These are phyloP conservation scores for Acarospora socialis DNA, from an alignment of 2,329 filamentous ascomycete species.

Conservation along the genomic window DNA sequence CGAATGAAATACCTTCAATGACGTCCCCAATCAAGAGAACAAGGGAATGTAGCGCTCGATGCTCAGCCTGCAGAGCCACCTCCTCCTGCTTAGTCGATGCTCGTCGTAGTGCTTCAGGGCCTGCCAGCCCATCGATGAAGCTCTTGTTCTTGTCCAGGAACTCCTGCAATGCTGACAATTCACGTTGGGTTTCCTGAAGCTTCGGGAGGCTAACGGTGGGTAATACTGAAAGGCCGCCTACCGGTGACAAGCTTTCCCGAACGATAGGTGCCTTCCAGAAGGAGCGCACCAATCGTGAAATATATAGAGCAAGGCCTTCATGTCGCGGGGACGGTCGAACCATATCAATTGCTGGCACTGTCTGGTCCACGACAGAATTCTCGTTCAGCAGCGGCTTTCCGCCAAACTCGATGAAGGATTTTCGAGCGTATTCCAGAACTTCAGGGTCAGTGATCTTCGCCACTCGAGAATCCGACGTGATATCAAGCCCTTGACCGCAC, in stretches of 20 bases:
- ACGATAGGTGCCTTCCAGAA: constrained; percentile 77
- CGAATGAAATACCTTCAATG: constrained; percentile 92
- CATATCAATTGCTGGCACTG: constrained; percentile 58
- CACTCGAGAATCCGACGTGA: constrained; percentile 54
- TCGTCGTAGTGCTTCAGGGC: constrained; percentile 68
- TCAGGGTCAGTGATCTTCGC: constrained; percentile 65
- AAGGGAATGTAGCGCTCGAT: constrained; percentile 77
- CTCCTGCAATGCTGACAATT: constrained; percentile 60
- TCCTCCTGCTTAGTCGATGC: constrained; percentile 77
- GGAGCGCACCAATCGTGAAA: constrained; percentile 73
- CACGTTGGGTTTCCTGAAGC: constrained; percentile 62
- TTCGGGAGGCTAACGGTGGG: constrained; percentile 56
- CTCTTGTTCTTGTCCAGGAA: constrained; percentile 80
- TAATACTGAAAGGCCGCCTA: constrained; percentile 47
- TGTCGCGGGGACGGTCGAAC: constrained; percentile 81
- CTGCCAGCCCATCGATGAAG: constrained; percentile 88
- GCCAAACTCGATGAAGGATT: constrained; percentile 83
- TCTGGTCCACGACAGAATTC: constrained; percentile 48
- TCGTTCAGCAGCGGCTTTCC: constrained; percentile 76
- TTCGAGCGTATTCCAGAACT: constrained; percentile 70
- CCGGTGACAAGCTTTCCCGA: constrained; percentile 36
- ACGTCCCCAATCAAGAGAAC: constrained; percentile 78
- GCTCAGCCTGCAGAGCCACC: constrained; percentile 81
- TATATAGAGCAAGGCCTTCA: constrained; percentile 73
- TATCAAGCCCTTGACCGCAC: constrained; percentile 80